These are phyloP conservation scores for Suillus decipiens DNA, from an alignment of 768 basidiomycete genomes.

Conservation along the genomic window DNA sequence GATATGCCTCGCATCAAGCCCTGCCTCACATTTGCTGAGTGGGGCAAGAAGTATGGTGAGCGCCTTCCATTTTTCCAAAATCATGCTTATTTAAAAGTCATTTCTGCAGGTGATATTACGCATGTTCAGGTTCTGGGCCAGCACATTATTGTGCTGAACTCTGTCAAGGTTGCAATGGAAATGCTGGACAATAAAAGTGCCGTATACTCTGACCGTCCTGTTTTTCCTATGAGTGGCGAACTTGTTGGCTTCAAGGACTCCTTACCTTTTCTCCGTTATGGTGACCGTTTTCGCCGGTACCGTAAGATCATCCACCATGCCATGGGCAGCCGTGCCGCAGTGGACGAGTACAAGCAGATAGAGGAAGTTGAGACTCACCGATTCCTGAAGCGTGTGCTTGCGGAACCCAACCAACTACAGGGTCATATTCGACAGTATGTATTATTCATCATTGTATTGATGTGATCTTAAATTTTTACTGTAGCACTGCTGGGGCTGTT, in stretches of 20 bases:
- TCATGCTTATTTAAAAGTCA: background rate
- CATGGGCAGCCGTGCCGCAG: slow-evolving; percentile 42
- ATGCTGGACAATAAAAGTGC: background rate
- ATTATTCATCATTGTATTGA: background rate
- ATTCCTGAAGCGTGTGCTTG: slow-evolving; percentile 16
- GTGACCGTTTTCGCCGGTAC: slow-evolving; percentile 42
- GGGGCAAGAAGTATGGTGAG: background rate
- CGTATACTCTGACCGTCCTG: slow-evolving; percentile 61
- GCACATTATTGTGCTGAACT: background rate
- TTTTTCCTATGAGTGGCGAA: slow-evolving; percentile 40
- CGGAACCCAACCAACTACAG: slow-evolving; percentile 37
- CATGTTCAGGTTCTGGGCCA: background rate
- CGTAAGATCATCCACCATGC: slow-evolving; percentile 42
- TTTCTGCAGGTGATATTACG: background rate
- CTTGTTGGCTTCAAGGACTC: slow-evolving; percentile 35
- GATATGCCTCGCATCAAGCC: background rate
- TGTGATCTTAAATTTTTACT: background rate
- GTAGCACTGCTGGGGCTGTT: background rate
- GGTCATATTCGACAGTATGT: slow-evolving; percentile 44
- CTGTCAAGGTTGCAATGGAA: background rate
- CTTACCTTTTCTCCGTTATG: slow-evolving; percentile 41
- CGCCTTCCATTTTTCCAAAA: background rate
- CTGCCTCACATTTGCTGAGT: background rate
- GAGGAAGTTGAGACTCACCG: slow-evolving; percentile 43
- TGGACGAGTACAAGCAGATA: slow-evolving; percentile 34